phyloP scores from a whole-genome alignment of 148 eudicot genomes.

The Bassia scoparia region DNA sequence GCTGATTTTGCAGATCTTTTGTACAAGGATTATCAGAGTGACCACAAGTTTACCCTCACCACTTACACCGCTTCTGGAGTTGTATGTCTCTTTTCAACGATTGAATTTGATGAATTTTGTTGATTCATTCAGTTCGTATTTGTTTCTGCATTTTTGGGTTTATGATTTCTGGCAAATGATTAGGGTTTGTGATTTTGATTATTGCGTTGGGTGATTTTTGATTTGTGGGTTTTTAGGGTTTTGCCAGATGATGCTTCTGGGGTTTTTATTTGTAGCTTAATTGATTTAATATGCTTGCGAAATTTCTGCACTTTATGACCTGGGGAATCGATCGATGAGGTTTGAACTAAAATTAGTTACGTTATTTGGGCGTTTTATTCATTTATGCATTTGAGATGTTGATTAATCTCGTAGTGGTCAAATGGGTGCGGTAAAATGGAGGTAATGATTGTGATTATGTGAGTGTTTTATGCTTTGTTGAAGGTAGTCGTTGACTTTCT shows the following conservation, averaged over 20 bases:
- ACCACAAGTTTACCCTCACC: conserved; percentile 77
- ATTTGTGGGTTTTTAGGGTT: neutral
- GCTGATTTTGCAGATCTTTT: conserved; percentile 54
- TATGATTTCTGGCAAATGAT: neutral
- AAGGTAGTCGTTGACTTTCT: conserved; percentile 1
- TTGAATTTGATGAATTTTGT: neutral
- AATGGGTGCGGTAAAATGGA: neutral
- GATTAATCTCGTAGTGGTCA: neutral
- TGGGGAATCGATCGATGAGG: neutral
- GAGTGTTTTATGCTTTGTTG: neutral
- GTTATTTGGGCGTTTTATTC: neutral
- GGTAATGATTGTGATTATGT: neutral
- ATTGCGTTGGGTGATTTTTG: neutral
- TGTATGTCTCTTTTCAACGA: conserved; percentile 32
- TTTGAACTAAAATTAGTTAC: neutral
- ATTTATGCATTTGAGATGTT: neutral
- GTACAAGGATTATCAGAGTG: conserved; percentile 71
- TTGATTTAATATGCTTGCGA: neutral
- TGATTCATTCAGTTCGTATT: neutral
- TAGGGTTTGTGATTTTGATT: neutral
- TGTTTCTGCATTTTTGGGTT: neutral
- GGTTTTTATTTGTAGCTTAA: neutral
- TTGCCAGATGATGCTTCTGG: neutral
- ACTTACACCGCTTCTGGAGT: conserved; percentile 64
- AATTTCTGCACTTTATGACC: neutral